These are phyloP conservation scores for Fusarium scirpi DNA, from an alignment of 2,329 filamentous ascomycete species.

Conservation along the genomic window DNA sequence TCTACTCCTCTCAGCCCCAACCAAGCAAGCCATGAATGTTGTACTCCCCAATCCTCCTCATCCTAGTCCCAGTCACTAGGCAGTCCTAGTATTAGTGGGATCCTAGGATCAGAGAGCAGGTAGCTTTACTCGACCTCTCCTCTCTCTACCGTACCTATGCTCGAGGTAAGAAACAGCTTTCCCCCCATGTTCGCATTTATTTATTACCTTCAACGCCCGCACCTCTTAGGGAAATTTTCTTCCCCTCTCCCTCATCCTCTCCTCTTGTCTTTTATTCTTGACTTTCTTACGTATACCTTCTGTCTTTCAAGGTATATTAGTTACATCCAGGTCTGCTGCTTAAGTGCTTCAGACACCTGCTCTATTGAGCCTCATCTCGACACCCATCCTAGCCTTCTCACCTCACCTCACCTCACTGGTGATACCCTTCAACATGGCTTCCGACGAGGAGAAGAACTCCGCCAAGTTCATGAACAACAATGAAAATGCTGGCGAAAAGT, in stretches of 20 bases:
- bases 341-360: conserved; percentile 36
- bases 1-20: neutral
- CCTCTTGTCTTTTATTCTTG: conserved; percentile 6
- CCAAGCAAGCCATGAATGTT: conserved; percentile 10
- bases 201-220: conserved; percentile 37
- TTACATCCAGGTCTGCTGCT: conserved; percentile 38
- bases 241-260: conserved; percentile 1
- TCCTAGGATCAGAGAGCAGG: neutral
- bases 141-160: neutral
- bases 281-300: conserved; percentile 17
- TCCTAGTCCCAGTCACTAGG: neutral
- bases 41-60: conserved; percentile 13
- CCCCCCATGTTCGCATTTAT: conserved; percentile 32
- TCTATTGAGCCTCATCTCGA: conserved; percentile 35
- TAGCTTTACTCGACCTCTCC: neutral
- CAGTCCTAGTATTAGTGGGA: neutral
- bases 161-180: conserved; percentile 17
- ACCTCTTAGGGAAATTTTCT: neutral
- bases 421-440: conserved; percentile 39
- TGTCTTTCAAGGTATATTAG: conserved; percentile 22
- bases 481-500: conserved; percentile 33
- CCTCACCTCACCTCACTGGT: conserved; percentile 4
- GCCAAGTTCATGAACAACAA: conserved; percentile 47
- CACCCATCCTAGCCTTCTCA: neutral
- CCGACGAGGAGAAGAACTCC: conserved; percentile 46